Evolutionary conservation across 805 yeast genomes (phyloP).

Genomic region (Allodekkera sacchari): DNA sequence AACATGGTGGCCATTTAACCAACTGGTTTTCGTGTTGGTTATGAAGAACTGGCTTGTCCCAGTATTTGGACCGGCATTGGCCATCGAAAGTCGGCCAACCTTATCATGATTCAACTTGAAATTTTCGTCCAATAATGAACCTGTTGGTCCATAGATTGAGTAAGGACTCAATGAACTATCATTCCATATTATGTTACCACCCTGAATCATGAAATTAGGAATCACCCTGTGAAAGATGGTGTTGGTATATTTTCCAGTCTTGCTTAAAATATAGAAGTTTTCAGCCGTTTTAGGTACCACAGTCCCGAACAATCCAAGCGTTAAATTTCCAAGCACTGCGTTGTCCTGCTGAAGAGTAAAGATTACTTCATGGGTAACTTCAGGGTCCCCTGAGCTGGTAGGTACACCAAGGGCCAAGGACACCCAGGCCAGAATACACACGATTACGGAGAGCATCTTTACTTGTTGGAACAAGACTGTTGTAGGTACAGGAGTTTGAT

Average conservation of each 20-base stretch:
- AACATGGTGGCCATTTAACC: constrained; percentile 59
- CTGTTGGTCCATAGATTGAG: constrained; percentile 64
- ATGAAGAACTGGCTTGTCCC: constrained; percentile 68
- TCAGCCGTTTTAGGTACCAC: constrained; percentile 55
- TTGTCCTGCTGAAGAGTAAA: constrained; percentile 30
- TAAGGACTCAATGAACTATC: too few relatives aligned
- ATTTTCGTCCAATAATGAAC: constrained; percentile 65
- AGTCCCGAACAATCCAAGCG: constrained; percentile 57
- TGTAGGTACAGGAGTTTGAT: not conserved
- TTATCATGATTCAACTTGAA: constrained; percentile 38
- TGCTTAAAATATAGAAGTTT: constrained; percentile 48
- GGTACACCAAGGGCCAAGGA: constrained; percentile 1
- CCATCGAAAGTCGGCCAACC: constrained; percentile 41
- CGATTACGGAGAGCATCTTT: not conserved
- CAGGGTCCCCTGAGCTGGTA: constrained; percentile 30
- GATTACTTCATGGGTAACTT: constrained; percentile 36
- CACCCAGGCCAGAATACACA: not conserved
- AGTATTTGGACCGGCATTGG: constrained; percentile 43
- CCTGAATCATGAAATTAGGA: constrained; percentile 71
- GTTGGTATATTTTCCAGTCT: constrained; percentile 37
- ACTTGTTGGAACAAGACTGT: not conserved
- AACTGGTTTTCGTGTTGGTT: constrained; percentile 41
- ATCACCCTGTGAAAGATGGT: constrained; percentile 70
- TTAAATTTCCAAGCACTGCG: constrained; percentile 32
- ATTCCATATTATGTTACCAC: constrained; percentile 75